Conservation (phyloP, 192 early-diverging fungal species). For the Helicostylum pulchrum region DNA sequence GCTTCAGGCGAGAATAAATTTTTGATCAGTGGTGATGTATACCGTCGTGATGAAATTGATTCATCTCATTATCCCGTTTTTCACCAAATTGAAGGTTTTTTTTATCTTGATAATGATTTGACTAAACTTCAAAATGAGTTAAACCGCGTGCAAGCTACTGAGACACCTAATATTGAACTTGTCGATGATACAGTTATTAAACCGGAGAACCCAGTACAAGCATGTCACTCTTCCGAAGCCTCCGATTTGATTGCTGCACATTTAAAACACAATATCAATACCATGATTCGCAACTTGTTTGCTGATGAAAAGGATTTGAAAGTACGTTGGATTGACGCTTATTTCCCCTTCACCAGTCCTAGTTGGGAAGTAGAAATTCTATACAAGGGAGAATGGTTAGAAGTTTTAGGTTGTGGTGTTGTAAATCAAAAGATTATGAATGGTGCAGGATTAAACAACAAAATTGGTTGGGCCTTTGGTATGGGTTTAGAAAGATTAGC, state of each 20-base stretch:
- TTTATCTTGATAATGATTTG: slow-evolving; percentile 53
- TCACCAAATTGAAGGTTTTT: slow-evolving; percentile 97
- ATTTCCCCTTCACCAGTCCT: slow-evolving; percentile 95
- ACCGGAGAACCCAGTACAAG: slow-evolving; percentile 71
- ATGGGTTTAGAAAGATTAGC: slow-evolving; percentile 93
- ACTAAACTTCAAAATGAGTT: slow-evolving; percentile 37
- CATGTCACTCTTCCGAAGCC: slow-evolving; percentile 59
- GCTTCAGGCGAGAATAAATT: slow-evolving; percentile 59
- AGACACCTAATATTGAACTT: slow-evolving; percentile 23
- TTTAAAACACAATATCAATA: slow-evolving; percentile 81
- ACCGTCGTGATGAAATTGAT: slow-evolving; percentile 95
- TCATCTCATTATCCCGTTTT: slow-evolving; percentile 95
- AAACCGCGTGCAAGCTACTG: slow-evolving; percentile 13
- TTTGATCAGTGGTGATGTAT: slow-evolving; percentile 96
- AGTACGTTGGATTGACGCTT: slow-evolving; percentile 92
- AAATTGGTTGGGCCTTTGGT: slow-evolving; percentile 98
- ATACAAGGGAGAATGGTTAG: slow-evolving; percentile 92
- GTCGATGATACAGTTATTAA: slow-evolving; percentile 55
- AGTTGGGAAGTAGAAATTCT: slow-evolving; percentile 97
- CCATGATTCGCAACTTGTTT: slow-evolving; percentile 75
- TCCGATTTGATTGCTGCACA: slow-evolving; percentile 58
- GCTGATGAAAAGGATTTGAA: slow-evolving; percentile 59
- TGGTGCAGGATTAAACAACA: slow-evolving; percentile 59
- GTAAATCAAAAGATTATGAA: slow-evolving; percentile 83
- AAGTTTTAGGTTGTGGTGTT: slow-evolving; percentile 91